These are phyloP conservation scores for Stentor roeselii DNA, from an alignment of 73 alveolate genomes.

Conservation along the genomic window DNA sequence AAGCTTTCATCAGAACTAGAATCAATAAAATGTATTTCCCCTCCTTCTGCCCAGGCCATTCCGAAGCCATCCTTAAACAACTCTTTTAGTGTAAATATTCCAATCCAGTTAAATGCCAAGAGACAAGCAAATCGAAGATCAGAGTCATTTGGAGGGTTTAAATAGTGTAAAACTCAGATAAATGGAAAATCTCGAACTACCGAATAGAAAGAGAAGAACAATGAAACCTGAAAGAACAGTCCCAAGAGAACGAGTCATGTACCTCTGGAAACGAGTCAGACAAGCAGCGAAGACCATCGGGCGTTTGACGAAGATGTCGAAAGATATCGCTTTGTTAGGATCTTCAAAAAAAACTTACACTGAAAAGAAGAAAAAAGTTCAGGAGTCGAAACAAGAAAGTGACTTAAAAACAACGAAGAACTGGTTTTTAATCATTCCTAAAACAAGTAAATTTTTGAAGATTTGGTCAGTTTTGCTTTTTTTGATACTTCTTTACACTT, in stretches of 20 bases:
- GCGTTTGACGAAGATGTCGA: conserved; percentile 8
- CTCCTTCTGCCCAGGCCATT: too few species aligned
- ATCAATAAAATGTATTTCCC: too few species aligned
- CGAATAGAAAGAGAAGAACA: not conserved
- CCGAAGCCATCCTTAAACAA: too few species aligned
- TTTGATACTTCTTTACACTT: not conserved
- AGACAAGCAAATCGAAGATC: too few species aligned
- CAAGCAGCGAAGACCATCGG: conserved; percentile 19
- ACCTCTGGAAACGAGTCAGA: conserved; percentile 11
- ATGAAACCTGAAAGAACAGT: not conserved
- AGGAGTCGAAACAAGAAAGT: not conserved
- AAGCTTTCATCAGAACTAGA: too few species aligned
- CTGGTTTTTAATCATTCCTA: not conserved
- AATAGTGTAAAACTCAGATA: too few species aligned
- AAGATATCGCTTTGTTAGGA: conserved; percentile 18
- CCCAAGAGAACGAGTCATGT: conserved; percentile 1
- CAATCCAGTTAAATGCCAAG: too few species aligned
- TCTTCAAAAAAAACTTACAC: conserved; percentile 4
- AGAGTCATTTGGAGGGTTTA: too few species aligned
- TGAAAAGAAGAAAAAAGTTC: not conserved
- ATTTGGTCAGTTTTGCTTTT: not conserved
- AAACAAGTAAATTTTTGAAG: not conserved
- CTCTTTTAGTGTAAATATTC: too few species aligned
- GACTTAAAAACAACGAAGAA: not conserved
- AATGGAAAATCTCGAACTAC: too few species aligned